Evolutionary conservation across 2,329 filamentous ascomycete species (phyloP).

Genomic region (Verticillium tricorpus): DNA sequence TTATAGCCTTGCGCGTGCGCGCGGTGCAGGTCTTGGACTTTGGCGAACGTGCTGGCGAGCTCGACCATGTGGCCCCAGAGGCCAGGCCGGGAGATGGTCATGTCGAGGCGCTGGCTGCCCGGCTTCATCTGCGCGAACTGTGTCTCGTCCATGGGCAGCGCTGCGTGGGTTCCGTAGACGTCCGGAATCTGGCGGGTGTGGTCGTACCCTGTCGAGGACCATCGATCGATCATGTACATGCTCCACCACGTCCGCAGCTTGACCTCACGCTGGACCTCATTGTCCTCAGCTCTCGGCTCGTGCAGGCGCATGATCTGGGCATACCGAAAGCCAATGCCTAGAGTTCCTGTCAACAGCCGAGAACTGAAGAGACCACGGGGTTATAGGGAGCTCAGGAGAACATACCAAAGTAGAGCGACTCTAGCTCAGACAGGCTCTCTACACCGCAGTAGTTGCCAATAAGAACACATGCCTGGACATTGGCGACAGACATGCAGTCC

Average conservation of each 20-base stretch:
- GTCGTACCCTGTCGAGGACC: neutral
- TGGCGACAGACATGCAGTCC: neutral
- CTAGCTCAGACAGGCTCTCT: neutral
- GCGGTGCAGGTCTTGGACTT: neutral
- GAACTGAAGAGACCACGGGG: too few species aligned
- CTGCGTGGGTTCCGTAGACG: neutral
- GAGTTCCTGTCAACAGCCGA: too few species aligned
- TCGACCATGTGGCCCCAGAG: constrained; percentile 3
- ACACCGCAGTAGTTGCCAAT: neutral
- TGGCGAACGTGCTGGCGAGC: neutral
- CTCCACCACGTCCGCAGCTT: neutral
- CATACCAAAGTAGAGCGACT: neutral
- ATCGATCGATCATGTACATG: constrained; percentile 4
- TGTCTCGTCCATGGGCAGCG: constrained; percentile 1
- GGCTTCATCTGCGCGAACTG: neutral
- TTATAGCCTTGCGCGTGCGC: neutral
- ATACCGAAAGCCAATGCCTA: neutral
- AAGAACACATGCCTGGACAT: neutral
- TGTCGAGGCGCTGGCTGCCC: neutral
- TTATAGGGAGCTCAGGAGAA: neutral
- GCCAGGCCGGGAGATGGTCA: neutral
- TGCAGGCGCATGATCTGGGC: neutral
- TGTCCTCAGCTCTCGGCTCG: neutral
- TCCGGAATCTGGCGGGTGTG: neutral
- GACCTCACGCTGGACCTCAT: neutral